Base-by-base conservation (phyloP, 1,139 yeast species). In the Magnusiomyces paraingens region DNA sequence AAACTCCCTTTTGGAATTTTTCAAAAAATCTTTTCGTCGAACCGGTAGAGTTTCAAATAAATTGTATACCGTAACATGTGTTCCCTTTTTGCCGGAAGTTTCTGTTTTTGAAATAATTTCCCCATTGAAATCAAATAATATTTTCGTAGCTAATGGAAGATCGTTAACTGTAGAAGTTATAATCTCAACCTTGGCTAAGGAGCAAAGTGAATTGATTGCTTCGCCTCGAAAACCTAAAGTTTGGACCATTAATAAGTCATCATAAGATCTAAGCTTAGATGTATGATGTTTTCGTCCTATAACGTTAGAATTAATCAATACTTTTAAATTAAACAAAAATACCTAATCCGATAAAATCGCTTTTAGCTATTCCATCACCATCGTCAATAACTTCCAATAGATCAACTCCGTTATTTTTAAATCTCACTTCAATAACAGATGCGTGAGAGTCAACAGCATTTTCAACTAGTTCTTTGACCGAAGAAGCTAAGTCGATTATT, bases 401-500 rank as follows among this genome's bases (percentile, higher is more conserved):
- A 54, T 86, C 94, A n/a, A 85, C 64, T 0, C 97, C 97, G 64
- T 85, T 79, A 60, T 88, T 82, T 60, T 74, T 76, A 61, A 90
- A 81, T 15, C 71, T 71, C 8, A 91, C 71, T 51, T 88, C 95
- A 26, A 93, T 74, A 50, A 79, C 78, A 0, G 80, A 74, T 22
- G 95, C 79, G 32, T 75, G 67, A 0, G 97, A 95, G 69, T 91
- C 98, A 10, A 93, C 73, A 46, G 95, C 73, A 66, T 93, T 93
- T 64, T 93, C 99, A 1, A 93, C 75, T 11, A 91, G 71, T 67
- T 93, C 99, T 65, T 93, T 93, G 38, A 86, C 82, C 0, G 88
- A 86, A 0, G 91, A 81, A 0, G 81, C 74, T 41, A 93, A 70
- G 62, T 88, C 96, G 6, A 84, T 80, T 22, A 93, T 86, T 18